Conservation (phyloP, 352 stramenopile species). For the Globisporangium abappressorium region DNA sequence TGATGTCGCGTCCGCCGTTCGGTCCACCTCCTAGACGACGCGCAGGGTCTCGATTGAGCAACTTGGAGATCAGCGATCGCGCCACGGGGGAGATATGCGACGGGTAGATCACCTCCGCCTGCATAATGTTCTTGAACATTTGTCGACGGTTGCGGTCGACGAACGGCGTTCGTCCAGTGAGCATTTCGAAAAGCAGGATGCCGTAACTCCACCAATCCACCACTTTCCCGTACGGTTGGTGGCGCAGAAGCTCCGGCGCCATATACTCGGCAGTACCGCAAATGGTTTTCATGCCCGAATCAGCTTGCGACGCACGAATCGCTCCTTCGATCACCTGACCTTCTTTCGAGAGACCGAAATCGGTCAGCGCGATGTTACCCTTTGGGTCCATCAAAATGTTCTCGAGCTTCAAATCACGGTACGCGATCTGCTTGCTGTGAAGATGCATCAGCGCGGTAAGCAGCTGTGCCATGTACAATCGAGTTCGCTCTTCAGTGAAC, state of each 20-base stretch:
- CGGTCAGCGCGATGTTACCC: conserved; percentile 84
- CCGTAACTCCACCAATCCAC: conserved; percentile 91
- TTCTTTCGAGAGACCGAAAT: conserved; percentile 89
- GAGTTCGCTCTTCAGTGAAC: conserved; percentile 80
- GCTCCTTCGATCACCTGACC: conserved; percentile 77
- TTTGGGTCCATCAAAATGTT: conserved; percentile 90
- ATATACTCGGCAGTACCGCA: conserved; percentile 89
- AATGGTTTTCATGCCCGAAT: conserved; percentile 87
- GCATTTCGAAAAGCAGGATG: conserved; percentile 88
- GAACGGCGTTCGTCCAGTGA: conserved; percentile 84
- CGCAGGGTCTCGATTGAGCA: conserved; percentile 93
- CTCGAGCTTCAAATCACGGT: conserved; percentile 88
- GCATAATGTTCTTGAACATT: conserved; percentile 92
- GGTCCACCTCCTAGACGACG: conserved; percentile 89
- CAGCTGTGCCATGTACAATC: conserved; percentile 86
- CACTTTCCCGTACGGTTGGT: conserved; percentile 87
- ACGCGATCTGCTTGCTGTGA: conserved; percentile 88
- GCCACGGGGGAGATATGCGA: conserved; percentile 79
- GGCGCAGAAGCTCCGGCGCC: conserved; percentile 78
- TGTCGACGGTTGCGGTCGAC: conserved; percentile 85
- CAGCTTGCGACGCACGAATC: conserved; percentile 75
- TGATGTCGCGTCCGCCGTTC: conserved; percentile 84
- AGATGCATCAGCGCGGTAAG: conserved; percentile 87
- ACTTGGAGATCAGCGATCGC: conserved; percentile 77
- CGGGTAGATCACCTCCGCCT: conserved; percentile 85